Conservation (phyloP, 2,329 filamentous ascomycete species). For the Amesomyces nigricolor region DNA sequence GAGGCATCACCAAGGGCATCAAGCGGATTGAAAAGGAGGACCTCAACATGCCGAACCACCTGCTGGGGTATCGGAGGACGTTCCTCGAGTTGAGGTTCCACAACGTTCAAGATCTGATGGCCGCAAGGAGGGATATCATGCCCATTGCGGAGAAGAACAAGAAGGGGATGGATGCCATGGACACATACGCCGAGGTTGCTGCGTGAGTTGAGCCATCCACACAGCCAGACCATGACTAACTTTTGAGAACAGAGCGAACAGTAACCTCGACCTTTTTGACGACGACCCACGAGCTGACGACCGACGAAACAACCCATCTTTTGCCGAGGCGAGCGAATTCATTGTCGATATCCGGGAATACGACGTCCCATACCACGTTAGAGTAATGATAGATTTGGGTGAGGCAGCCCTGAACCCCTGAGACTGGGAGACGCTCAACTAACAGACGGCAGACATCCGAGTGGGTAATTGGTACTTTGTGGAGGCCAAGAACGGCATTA, state of each 20-base stretch:
- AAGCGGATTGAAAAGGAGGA: slow-evolving; percentile 86
- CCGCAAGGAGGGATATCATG: slow-evolving; percentile 76
- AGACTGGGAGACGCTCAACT: slow-evolving; percentile 13
- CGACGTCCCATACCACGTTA: slow-evolving; percentile 97
- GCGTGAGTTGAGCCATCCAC: slow-evolving; percentile 49
- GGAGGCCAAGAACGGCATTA: slow-evolving; percentile 84
- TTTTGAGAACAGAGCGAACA: slow-evolving; percentile 53
- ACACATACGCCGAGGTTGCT: slow-evolving; percentile 95
- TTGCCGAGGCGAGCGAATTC: slow-evolving; percentile 89
- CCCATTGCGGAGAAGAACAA: slow-evolving; percentile 95
- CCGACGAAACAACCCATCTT: slow-evolving; percentile 66
- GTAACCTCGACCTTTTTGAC: slow-evolving; percentile 92
- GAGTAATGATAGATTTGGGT: slow-evolving; percentile 95
- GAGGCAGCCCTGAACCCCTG: slow-evolving; percentile 22
- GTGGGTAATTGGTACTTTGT: slow-evolving; percentile 97
- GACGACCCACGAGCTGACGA: slow-evolving; percentile 75
- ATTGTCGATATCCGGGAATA: slow-evolving; percentile 99
- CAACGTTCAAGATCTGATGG: slow-evolving; percentile 80
- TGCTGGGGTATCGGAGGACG: slow-evolving; percentile 82
- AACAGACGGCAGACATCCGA: slow-evolving; percentile 64
- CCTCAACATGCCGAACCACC: slow-evolving; percentile 87
- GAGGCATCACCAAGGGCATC: slow-evolving; percentile 74
- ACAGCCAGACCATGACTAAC: slow-evolving; percentile 13
- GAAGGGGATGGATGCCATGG: slow-evolving; percentile 93
- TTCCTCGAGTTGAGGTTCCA: slow-evolving; percentile 83